Evolutionary conservation across 495 filamentous ascomycete genomes (phyloP).

Genomic region (Neurospora cerealis): DNA sequence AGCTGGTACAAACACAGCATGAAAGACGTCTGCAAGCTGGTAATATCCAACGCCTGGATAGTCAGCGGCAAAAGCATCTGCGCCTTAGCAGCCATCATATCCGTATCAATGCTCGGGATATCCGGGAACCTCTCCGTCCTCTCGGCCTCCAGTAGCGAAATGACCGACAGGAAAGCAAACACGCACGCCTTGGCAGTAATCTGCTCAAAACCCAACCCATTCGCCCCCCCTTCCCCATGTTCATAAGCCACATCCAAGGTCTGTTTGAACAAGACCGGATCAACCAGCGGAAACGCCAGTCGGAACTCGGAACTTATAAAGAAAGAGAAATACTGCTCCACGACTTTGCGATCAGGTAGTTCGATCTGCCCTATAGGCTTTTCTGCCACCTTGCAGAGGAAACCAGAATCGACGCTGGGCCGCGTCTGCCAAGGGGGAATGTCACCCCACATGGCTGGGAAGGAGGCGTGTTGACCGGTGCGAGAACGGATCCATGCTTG

Average conservation of each 20-base stretch:
- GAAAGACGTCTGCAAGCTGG: slow-evolving; percentile 32
- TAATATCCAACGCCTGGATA: slow-evolving; percentile 30
- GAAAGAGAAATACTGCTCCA: slow-evolving; percentile 10
- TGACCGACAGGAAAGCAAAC: slow-evolving; percentile 35
- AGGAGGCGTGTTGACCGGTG: slow-evolving; percentile 32
- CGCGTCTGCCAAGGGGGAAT: slow-evolving; percentile 14
- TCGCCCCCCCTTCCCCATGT: not conserved
- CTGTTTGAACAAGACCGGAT: slow-evolving; percentile 28
- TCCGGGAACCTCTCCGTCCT: not conserved
- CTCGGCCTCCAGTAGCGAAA: slow-evolving; percentile 18
- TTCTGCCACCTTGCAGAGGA: not conserved
- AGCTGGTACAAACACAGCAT: slow-evolving; percentile 37
- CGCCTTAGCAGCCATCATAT: slow-evolving; percentile 26
- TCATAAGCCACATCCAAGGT: slow-evolving; percentile 35
- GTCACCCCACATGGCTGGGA: slow-evolving; percentile 26
- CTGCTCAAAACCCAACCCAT: not conserved
- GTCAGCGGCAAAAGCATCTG: slow-evolving; percentile 32
- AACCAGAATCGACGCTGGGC: not conserved
- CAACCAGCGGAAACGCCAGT: slow-evolving; percentile 35
- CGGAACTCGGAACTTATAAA: slow-evolving; percentile 20
- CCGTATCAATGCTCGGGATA: slow-evolving; percentile 22
- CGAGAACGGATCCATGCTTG: slow-evolving; percentile 37
- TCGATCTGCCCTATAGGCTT: not conserved
- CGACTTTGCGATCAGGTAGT: slow-evolving; percentile 6
- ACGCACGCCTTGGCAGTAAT: slow-evolving; percentile 31